Evolutionary conservation across 2,329 filamentous ascomycete species (phyloP), one percentile per base, ranked within the genome.

Genomic region (Cryphonectria naterciae): DNA sequence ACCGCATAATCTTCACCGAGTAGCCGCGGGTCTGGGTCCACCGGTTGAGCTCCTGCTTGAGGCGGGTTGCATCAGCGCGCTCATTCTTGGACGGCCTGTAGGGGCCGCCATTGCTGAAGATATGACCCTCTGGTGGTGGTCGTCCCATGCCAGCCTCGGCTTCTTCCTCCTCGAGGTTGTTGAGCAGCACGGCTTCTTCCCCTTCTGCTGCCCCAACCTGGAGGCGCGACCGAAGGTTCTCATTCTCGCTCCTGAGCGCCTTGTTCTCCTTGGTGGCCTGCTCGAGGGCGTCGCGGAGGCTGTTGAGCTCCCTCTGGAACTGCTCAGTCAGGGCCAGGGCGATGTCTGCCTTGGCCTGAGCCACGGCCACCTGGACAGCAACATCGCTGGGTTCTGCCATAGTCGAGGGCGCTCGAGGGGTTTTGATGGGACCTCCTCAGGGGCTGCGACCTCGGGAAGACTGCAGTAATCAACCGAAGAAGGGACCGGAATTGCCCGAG

Each of bases 11-110:
- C 43, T 72, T 72, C 60, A 68, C 70, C 52, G 62, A 68, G 65
- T 72, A 72, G 25, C 70, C 70, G 13, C 56, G 70, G 65, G 70
- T 65, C 64, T 72, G 70, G 39, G 70, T 72, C 70, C 70, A 72
- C 52, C 43, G 64, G 68, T 72, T 72, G 52, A 72, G 52, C 68
- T 70, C 65, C 65, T 56, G 39, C 68, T 70, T 72, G 39, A 72
- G 68, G 1, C 58, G 60, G 8, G 25, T 66, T 17, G 52, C 2
- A 41, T 72, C 69, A 52, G 46, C 61, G 39, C 52, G 61, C 28
- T 37, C 56, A 28, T 65, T 58, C 28, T 66, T 69, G 28, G 62
- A 54, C n/a, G 66, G 62, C 41, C 49, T 67, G 43, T 67, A 70
- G 4, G 70, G 58, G 25, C 65, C 68, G 65, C 68, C 70, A 52